These are phyloP conservation scores for Aureobasidium vineae DNA, from an alignment of 2,329 filamentous ascomycete species.

Conservation along the genomic window DNA sequence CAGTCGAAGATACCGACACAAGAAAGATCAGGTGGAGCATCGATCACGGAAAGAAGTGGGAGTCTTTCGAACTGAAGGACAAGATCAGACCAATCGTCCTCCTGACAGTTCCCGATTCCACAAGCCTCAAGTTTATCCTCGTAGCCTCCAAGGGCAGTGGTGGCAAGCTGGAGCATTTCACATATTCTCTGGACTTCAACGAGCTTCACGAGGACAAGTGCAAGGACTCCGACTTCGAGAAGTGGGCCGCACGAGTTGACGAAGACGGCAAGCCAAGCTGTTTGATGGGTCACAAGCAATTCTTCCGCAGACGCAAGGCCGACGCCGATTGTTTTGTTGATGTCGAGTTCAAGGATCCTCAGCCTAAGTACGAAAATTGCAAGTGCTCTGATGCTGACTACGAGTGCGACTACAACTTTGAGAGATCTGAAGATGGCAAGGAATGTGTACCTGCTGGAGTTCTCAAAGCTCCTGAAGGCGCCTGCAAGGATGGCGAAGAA, in stretches of 20 bases:
- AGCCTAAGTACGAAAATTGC: constrained; percentile 69
- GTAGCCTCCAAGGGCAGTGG: constrained; percentile 60
- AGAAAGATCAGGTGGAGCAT: constrained; percentile 73
- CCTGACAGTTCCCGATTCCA: constrained; percentile 89
- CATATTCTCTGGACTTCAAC: constrained; percentile 78
- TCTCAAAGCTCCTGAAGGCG: constrained; percentile 65
- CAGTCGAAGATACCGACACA: constrained; percentile 68
- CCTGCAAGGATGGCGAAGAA: constrained; percentile 69
- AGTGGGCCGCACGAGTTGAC: constrained; percentile 82
- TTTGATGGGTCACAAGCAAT: constrained; percentile 94
- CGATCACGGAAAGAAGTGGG: constrained; percentile 85
- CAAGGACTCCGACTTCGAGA: constrained; percentile 72
- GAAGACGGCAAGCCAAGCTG: constrained; percentile 78
- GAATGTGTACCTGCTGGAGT: constrained; percentile 66
- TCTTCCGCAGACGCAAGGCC: constrained; percentile 79
- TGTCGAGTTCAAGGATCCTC: constrained; percentile 76
- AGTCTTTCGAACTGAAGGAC: constrained; percentile 64
- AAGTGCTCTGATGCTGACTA: constrained; percentile 82
- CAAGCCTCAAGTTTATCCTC: constrained; percentile 85
- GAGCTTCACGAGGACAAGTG: constrained; percentile 79
- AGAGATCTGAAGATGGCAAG: constrained; percentile 59
- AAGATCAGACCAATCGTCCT: constrained; percentile 70
- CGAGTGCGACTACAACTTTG: constrained; percentile 95
- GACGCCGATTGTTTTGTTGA: constrained; percentile 86
- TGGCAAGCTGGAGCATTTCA: constrained; percentile 51